Evolutionary conservation across 305 asterid species (phyloP).

Genomic region (Solanum hybrid): DNA sequence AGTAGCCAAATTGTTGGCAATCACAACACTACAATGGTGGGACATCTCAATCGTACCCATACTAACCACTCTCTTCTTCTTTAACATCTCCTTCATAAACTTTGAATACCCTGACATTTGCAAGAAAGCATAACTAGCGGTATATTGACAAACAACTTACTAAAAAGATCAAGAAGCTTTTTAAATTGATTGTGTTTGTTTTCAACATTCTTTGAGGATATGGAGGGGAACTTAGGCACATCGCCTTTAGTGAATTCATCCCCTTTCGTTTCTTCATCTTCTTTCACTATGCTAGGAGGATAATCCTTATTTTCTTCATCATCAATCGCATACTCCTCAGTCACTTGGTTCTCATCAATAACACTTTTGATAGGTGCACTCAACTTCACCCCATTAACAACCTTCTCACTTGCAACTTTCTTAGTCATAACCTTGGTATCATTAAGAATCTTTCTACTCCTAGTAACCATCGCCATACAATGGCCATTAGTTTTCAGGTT

Average conservation of each 20-base stretch:
- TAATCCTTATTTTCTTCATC: not conserved
- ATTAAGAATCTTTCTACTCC: not conserved
- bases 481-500: not conserved
- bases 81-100: not conserved
- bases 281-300: not conserved
- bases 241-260: not conserved
- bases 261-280: not conserved
- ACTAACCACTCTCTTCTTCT: not conserved
- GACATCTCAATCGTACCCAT: not conserved
- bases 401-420: not conserved
- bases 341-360: not conserved
- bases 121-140: not conserved
- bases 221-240: not conserved
- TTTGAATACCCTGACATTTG: no score
- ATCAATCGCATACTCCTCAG: not conserved
- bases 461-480: not conserved
- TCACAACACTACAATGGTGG: not conserved
- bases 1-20: not conserved
- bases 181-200: not conserved
- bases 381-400: not conserved
- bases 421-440: not conserved
- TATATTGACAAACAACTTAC: not conserved
- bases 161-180: not conserved
- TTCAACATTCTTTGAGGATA: not conserved
- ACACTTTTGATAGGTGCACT: not conserved